These are phyloP conservation scores for Irineochytrium annulatum DNA, from an alignment of 192 early-diverging fungal genomes.

Conservation along the genomic window DNA sequence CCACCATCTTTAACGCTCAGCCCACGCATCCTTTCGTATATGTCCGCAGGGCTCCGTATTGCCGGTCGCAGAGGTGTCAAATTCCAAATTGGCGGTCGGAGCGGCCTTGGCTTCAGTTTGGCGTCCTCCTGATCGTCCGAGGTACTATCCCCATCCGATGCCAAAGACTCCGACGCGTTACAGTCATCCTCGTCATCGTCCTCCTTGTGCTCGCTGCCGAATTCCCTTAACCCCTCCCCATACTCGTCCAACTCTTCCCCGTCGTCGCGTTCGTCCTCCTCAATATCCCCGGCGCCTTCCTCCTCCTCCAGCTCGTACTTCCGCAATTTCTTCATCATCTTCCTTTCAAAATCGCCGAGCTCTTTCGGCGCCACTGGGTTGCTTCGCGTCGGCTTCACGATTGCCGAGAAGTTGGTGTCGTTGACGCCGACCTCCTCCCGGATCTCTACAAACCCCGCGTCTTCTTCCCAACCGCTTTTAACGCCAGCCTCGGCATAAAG, in stretches of 20 bases:
- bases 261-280: too few relatives aligned
- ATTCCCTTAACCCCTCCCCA: too few relatives aligned
- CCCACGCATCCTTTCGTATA: conserved; percentile 34
- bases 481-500: not conserved
- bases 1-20: not conserved
- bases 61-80: not conserved
- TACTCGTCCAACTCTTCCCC: too few relatives aligned
- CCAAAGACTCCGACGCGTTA: conserved; percentile 30
- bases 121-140: conserved; percentile 5
- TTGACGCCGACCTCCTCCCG: conserved; percentile 58
- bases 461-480: conserved; percentile 21
- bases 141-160: not conserved
- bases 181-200: conserved; percentile 45
- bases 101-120: conserved; percentile 8
- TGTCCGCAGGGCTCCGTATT: conserved; percentile 32
- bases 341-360: conserved; percentile 28
- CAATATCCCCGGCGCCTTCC: conserved; percentile 26
- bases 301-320: too few relatives aligned
- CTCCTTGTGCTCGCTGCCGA: conserved; percentile 31
- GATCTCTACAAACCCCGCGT: conserved; percentile 76
- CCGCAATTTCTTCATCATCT: conserved; percentile 37
- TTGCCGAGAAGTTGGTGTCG: too few relatives aligned
- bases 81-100: too few relatives aligned
- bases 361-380: too few relatives aligned
- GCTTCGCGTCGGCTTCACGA: too few relatives aligned